phyloP scores from a whole-genome alignment of 768 basidiomycete genomes.

The Tricholoma matsutake region DNA sequence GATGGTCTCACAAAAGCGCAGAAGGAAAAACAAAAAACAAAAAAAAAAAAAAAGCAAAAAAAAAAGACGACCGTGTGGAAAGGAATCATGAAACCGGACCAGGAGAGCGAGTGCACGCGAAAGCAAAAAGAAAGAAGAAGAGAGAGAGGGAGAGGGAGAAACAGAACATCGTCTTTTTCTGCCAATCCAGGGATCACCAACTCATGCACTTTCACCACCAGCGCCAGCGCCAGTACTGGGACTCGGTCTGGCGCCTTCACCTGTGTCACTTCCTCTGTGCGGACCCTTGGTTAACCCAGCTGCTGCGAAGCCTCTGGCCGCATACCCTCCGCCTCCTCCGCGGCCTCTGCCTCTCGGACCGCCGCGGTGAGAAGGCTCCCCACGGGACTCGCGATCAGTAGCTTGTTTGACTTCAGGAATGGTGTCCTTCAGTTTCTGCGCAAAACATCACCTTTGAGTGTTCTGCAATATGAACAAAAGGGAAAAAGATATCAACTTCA shows the following conservation, averaged over 20 bases:
- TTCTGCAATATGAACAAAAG: background rate
- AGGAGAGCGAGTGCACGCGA: background rate
- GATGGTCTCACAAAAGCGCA: background rate
- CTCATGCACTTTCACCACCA: slow-evolving; percentile 2
- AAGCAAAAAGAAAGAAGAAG: background rate
- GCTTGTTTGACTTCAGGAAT: slow-evolving; percentile 70
- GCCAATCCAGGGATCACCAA: background rate
- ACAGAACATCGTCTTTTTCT: background rate
- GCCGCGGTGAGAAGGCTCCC: slow-evolving; percentile 31
- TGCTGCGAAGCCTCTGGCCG: slow-evolving; percentile 3
- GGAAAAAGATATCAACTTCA: slow-evolving; percentile 46
- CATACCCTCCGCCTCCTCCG: slow-evolving; percentile 25
- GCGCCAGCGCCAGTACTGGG: background rate
- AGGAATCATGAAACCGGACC: background rate
- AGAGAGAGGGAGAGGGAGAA: background rate
- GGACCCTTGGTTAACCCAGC: background rate
- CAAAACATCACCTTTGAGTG: background rate
- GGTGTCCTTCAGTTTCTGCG: slow-evolving; percentile 69
- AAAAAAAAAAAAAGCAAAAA: background rate
- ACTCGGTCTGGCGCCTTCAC: background rate
- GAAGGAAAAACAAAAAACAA: background rate
- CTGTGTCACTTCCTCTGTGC: background rate
- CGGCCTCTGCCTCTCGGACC: slow-evolving; percentile 22
- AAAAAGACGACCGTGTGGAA: background rate
- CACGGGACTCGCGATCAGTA: slow-evolving; percentile 50